These are phyloP conservation scores for Abrus precatorius DNA, from an alignment of 306 rosid species.

Conservation along the genomic window DNA sequence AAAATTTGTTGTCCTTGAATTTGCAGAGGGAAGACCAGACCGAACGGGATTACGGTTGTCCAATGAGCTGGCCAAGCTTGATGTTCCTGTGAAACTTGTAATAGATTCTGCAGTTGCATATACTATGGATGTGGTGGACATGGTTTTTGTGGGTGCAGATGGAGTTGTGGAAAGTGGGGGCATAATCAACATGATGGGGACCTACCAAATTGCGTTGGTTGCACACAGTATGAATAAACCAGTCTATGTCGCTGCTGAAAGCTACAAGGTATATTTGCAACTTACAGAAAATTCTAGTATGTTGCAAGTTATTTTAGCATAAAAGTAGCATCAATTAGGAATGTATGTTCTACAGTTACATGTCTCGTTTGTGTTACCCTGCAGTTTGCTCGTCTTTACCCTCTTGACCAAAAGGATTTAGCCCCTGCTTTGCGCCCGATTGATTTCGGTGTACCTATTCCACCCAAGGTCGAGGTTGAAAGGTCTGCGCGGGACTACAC, in stretches of 20 bases:
- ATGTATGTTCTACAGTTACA: constrained; percentile 6
- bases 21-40: constrained; percentile 89
- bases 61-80: constrained; percentile 88
- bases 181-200: constrained; percentile 92
- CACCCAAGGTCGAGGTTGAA: constrained; percentile 89
- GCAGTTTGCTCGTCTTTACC: constrained; percentile 94
- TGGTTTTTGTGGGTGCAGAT: constrained; percentile 93
- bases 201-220: constrained; percentile 84
- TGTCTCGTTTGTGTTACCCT: constrained; percentile 17
- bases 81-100: constrained; percentile 83
- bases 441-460: constrained; percentile 89
- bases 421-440: constrained; percentile 87
- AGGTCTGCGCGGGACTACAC: constrained; percentile 88
- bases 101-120: constrained; percentile 91
- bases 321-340: background rate
- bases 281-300: background rate
- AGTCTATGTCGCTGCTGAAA: constrained; percentile 88
- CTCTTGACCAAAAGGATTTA: constrained; percentile 94
- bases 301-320: background rate
- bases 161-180: constrained; percentile 95
- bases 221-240: constrained; percentile 89
- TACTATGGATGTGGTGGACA: constrained; percentile 86
- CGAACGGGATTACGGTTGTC: constrained; percentile 81
- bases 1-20: constrained; percentile 17
- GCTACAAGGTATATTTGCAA: constrained; percentile 73